Conservation (phyloP, 2,329 filamentous ascomycete genomes). For the Ophiocordyceps camponoti-saundersi region DNA sequence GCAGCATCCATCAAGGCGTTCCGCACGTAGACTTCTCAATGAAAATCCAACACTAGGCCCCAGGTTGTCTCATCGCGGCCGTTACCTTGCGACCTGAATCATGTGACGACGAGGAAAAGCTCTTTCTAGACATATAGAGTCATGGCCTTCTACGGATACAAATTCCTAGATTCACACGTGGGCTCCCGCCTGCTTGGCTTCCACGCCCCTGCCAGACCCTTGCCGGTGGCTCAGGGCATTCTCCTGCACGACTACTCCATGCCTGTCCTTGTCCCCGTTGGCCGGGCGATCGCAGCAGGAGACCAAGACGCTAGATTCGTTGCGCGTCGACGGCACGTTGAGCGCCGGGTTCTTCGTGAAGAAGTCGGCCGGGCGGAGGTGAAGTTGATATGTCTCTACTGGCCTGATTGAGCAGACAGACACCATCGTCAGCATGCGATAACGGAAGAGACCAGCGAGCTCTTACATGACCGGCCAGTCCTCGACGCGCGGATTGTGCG, state of each 20-base stretch:
- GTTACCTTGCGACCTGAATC: no score
- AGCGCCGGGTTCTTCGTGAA: slow-evolving; percentile 28
- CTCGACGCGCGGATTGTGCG: slow-evolving; percentile 47
- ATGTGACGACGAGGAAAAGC: neutral
- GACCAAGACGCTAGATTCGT: slow-evolving; percentile 23
- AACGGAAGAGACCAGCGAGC: slow-evolving; percentile 3
- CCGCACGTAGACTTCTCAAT: slow-evolving; percentile 90
- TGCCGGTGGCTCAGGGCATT: slow-evolving; percentile 16
- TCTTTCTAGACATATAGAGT: no score
- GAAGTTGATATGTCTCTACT: slow-evolving; percentile 31
- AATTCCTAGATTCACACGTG: neutral
- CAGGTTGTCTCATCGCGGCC: no score
- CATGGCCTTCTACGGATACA: neutral
- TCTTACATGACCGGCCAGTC: slow-evolving; percentile 51
- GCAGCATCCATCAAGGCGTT: slow-evolving; percentile 90
- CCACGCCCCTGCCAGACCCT: slow-evolving; percentile 3
- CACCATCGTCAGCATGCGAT: neutral
- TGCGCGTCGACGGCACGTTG: slow-evolving; percentile 23
- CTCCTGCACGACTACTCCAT: slow-evolving; percentile 10
- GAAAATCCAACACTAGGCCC: slow-evolving; percentile 47
- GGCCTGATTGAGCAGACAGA: slow-evolving; percentile 21
- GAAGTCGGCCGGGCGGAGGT: slow-evolving; percentile 28
- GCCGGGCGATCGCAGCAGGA: slow-evolving; percentile 11
- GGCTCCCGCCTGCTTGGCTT: neutral
- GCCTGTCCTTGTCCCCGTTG: slow-evolving; percentile 1